Evolutionary conservation across 2,329 filamentous ascomycete genomes (phyloP).

Genomic region (Rutstroemia sp.): DNA sequence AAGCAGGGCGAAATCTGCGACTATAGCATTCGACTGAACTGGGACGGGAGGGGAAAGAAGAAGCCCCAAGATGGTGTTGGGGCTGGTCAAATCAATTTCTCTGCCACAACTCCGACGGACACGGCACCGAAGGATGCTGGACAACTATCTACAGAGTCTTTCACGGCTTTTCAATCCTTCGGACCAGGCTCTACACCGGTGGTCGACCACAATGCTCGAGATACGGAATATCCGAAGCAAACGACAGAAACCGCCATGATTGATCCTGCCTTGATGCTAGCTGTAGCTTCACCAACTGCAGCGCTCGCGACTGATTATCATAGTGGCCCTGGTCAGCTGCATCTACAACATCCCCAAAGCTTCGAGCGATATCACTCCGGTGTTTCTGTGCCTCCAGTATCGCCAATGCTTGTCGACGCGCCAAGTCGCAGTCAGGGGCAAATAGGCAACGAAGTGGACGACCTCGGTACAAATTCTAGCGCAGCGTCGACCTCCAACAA

Average conservation of each 20-base stretch:
- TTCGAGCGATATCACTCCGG: constrained; percentile 20
- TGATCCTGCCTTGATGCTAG: constrained; percentile 15
- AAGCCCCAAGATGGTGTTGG: constrained; percentile 32
- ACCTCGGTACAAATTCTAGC: constrained; percentile 15
- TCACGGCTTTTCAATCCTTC: not conserved
- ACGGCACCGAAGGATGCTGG: not conserved
- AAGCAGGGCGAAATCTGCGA: constrained; percentile 68
- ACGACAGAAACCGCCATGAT: constrained; percentile 11
- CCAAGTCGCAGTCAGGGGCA: constrained; percentile 11
- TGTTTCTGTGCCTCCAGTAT: constrained; percentile 7
- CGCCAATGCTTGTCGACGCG: constrained; percentile 2
- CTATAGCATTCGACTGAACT: constrained; percentile 74
- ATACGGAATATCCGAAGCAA: not conserved
- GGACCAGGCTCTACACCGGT: not conserved
- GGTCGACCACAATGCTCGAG: not conserved
- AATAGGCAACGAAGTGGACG: constrained; percentile 17
- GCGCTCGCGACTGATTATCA: constrained; percentile 2
- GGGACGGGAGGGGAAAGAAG: constrained; percentile 65
- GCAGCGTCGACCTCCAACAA: constrained; percentile 11
- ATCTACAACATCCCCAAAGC: constrained; percentile 16
- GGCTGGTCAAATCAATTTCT: constrained; percentile 13
- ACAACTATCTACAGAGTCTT: not conserved
- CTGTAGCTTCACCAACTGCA: constrained; percentile 3
- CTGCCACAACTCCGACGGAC: constrained; percentile 2
- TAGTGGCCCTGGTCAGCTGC: constrained; percentile 3